These are phyloP conservation scores for Heliamphora exappendiculata DNA, from an alignment of 148 eudicot genomes.

Conservation along the genomic window DNA sequence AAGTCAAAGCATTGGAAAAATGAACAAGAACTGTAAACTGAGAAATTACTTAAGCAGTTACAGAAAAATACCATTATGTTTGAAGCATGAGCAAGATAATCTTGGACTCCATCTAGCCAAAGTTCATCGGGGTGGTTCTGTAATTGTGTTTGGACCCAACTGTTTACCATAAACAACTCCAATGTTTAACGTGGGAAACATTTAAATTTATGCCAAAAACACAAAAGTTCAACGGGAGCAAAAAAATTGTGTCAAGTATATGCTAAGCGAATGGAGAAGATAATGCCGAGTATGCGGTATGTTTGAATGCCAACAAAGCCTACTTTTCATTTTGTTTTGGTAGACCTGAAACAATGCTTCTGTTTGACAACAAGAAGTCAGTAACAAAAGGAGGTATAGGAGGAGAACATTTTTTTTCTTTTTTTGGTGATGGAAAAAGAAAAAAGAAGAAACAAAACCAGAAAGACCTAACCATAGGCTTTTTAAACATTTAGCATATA, in stretches of 20 bases:
- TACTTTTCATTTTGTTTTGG: not conserved
- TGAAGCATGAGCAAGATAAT: slow-evolving; percentile 67
- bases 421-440: no score
- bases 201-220: not conserved
- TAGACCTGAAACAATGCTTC: not conserved
- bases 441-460: not conserved
- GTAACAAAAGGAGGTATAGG: not conserved
- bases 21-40: not conserved
- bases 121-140: slow-evolving; percentile 89
- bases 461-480: not conserved
- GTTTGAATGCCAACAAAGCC: not conserved
- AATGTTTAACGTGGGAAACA: not conserved
- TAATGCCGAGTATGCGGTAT: not conserved
- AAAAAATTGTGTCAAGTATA: not conserved
- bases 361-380: not conserved
- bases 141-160: slow-evolving; percentile 92
- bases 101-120: slow-evolving; percentile 91
- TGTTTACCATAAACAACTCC: slow-evolving; percentile 29
- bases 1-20: not conserved
- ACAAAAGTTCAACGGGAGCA: not conserved
- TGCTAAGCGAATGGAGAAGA: not conserved
- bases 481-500: not conserved
- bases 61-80: slow-evolving; percentile 46
- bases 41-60: not conserved
- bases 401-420: not conserved